Evolutionary conservation across 176 grass and related monocot genomes (phyloP), one percentile per base, ranked within the genome.

Genomic region (Lolium rigidum): DNA sequence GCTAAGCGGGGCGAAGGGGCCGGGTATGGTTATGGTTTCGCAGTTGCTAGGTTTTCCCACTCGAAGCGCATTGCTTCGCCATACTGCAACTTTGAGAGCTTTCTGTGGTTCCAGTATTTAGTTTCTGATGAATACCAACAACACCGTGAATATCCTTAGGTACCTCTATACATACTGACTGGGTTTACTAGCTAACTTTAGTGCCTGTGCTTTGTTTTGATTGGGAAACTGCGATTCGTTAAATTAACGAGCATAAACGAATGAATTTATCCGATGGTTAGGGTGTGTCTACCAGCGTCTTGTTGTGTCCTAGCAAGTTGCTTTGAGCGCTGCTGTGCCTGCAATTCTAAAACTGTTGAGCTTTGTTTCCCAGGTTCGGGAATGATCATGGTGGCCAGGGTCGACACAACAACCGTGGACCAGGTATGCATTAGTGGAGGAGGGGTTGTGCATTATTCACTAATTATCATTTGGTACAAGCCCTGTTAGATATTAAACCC

Each of bases 341-440:
- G 26, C 26, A 74, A 12, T 51, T 80, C 75, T 63, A 63, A 81
- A 85, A 8, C 10, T 57, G 7, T 26, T 76, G 10, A 10, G 1
- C 8, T 76, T 71, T 88, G 21, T 87, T 10, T 81, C 31, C 13
- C 70, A 90, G 81, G 55, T 89, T 77, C 80, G 91, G 93, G 48
- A 89, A 87, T 80, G 97, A 92, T 71, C 95, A 90, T 82, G 86
- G 85, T 69, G 86, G 80, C 66, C 80, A 91, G 84, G 94, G 85
- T 26, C 92, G 92, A 73, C 84, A 94, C 73, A 78, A 38, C 21
- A 92, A 82, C 79, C 74, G 88, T 80, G 88, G 72, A 87, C 82
- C 78, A 88, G 84, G 67, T 92, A 86, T 88, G 62, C 48, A 76
- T 80, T 81, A 52, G 69, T 75, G 49, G 20, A 52, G 73, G 63